Evolutionary conservation across 331 rosid species (phyloP), one percentile per base, ranked within the genome.

Genomic region (Telfairia occidentalis): DNA sequence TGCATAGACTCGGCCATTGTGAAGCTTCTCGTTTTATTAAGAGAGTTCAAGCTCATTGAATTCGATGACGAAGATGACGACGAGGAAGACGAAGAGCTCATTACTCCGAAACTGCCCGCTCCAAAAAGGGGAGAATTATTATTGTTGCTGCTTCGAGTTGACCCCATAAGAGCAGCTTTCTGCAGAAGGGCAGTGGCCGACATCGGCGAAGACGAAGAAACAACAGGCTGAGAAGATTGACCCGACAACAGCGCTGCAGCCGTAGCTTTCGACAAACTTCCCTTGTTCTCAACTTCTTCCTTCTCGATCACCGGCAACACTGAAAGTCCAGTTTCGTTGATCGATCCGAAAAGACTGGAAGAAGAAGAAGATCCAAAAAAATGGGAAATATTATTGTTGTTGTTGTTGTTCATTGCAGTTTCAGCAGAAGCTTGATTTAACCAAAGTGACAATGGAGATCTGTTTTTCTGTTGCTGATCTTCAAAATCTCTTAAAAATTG

Each of bases 111-210:
- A 53, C 50, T 42, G 26, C 74, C 45, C 6, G 24, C 30, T 3
- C 16, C 71, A 2, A 76, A 21, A 5, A 76, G 57, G 2, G 53
- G 23, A 12, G 74, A n/a, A 28, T 46, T 46, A 8, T 46, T 71
- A 9, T 70, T 70, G 23, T 48, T 76, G 79, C n/a, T 64, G 74
- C 79, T 76, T 64, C 79, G 30, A 7, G 79, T 76, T 1, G 79
- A 76, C 28, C 79, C 79, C 79, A 76, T 76, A 29, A 43, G 74
- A 32, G 79, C 79, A 5, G 79, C 79, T 19, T 76, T 76, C 40
- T 76, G 79, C 24, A 76, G 37, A 61, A 76, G 74, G 34, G 79
- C 79, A 0, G 79, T 76, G 12, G 79, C 79, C 9, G 79, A 76
- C 79, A 76, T 76, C 19, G 74, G 63, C 19, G 79, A 64, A 48